Percentiles rank a stretch among this genome's conserved stretches.
Evolutionary conservation across 306 rosid species (phyloP).

Genomic region (Begonia loranthoides): DNA sequence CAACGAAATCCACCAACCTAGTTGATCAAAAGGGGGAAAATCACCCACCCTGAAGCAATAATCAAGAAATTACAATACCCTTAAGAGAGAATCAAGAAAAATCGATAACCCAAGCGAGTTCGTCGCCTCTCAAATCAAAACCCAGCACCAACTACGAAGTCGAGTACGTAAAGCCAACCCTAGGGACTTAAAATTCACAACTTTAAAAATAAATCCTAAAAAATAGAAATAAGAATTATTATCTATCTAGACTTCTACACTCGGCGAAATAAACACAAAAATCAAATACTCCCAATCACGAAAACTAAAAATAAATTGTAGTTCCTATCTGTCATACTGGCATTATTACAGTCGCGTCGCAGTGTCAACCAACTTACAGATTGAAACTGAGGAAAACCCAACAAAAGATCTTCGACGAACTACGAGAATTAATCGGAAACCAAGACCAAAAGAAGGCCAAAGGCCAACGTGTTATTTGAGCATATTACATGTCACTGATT

Average conservation of each 20-base stretch:
- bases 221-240: constrained; percentile 10
- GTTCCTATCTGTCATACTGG: constrained; percentile 11
- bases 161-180: constrained; percentile 37
- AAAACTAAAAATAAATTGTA: constrained; percentile 13
- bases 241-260: constrained; percentile 11
- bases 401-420: constrained; percentile 3
- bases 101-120: constrained; percentile 26
- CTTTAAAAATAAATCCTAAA: constrained; percentile 11
- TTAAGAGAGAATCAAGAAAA: constrained; percentile 19
- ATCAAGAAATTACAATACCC: constrained; percentile 18
- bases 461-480: not conserved
- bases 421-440: constrained; percentile 7
- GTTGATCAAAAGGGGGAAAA: constrained; percentile 9
- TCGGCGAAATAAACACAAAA: constrained; percentile 14
- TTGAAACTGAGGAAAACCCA: constrained; percentile 2
- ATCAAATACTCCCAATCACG: constrained; percentile 7
- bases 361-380: constrained; percentile 4
- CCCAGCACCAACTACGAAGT: constrained; percentile 14
- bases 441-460: not conserved
- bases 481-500: not conserved
- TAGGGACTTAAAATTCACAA: constrained; percentile 30
- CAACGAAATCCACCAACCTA: constrained; percentile 7
- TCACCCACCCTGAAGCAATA: constrained; percentile 18
- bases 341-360: constrained; percentile 3
- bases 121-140: constrained; percentile 22